phyloP scores from a whole-genome alignment of 306 rosid genomes.

The Carpinus viminea region DNA sequence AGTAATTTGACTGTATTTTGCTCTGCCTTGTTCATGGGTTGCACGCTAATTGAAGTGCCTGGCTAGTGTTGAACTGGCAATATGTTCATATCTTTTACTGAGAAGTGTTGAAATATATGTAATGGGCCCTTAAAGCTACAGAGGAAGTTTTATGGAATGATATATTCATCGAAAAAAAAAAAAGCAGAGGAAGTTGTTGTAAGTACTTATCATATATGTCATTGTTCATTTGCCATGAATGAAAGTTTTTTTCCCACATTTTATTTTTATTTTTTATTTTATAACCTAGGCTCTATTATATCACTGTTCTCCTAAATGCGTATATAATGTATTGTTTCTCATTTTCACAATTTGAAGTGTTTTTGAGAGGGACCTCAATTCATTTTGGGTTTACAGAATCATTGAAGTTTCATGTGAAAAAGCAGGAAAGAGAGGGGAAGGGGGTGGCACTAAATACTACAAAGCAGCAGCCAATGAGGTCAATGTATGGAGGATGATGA shows the following conservation, averaged over 20 bases:
- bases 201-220: slow-evolving; percentile 28
- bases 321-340: not conserved
- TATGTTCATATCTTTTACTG: slow-evolving; percentile 52
- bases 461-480: too few species aligned
- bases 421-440: not conserved
- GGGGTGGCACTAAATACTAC: too few species aligned
- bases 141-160: slow-evolving; percentile 30
- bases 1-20: slow-evolving; percentile 45
- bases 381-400: not conserved
- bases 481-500: too few species aligned
- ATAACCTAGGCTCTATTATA: not conserved
- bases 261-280: too few species aligned
- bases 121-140: slow-evolving; percentile 45
- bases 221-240: slow-evolving; percentile 41
- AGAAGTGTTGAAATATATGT: slow-evolving; percentile 47
- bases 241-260: slow-evolving; percentile 8
- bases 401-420: too few species aligned
- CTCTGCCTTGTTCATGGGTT: slow-evolving; percentile 38
- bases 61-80: slow-evolving; percentile 39
- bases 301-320: not conserved
- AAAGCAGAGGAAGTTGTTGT: slow-evolving; percentile 41
- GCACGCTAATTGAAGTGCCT: slow-evolving; percentile 42
- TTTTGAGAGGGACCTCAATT: not conserved
- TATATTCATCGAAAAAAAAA: too few species aligned
- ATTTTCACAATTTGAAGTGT: not conserved